Evolutionary conservation across 352 stramenopile species (phyloP).

Genomic region (Pythium aquatile): DNA sequence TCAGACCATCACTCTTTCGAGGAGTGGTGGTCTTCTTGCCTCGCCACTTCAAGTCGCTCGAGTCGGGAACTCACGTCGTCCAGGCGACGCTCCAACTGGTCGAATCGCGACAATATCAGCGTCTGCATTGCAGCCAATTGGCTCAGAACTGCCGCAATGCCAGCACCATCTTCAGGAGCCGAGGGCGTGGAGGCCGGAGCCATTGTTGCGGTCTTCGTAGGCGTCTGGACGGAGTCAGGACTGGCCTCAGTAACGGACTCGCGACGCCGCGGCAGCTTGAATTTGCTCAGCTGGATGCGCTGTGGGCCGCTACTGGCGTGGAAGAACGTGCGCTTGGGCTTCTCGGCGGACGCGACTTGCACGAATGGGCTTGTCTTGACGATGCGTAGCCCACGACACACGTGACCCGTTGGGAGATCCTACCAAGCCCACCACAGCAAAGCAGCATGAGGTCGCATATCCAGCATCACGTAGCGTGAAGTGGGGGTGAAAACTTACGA

Average conservation of each 20-base stretch:
- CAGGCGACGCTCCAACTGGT: conserved; percentile 45
- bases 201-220: background rate
- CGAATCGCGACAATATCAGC: conserved; percentile 53
- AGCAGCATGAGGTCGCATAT: background rate
- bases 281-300: conserved; percentile 44
- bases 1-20: conserved; percentile 16
- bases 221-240: background rate
- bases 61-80: conserved; percentile 35
- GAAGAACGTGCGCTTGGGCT: conserved; percentile 51
- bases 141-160: conserved; percentile 26
- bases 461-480: background rate
- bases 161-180: background rate
- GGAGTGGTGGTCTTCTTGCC: conserved; percentile 17
- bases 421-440: conserved; percentile 9
- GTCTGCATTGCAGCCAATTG: conserved; percentile 42
- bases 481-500: conserved; percentile 28
- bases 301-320: conserved; percentile 35
- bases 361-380: conserved; percentile 42
- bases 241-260: background rate
- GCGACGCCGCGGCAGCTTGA: conserved; percentile 42
- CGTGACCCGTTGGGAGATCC: conserved; percentile 42
- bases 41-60: conserved; percentile 37
- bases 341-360: conserved; percentile 53
- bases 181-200: background rate
- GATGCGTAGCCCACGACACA: conserved; percentile 49